Percentiles rank a stretch among this genome's conserved stretches.
phyloP scores from a whole-genome alignment of 2,329 filamentous ascomycete species.

The Colletotrichum scovillei region DNA sequence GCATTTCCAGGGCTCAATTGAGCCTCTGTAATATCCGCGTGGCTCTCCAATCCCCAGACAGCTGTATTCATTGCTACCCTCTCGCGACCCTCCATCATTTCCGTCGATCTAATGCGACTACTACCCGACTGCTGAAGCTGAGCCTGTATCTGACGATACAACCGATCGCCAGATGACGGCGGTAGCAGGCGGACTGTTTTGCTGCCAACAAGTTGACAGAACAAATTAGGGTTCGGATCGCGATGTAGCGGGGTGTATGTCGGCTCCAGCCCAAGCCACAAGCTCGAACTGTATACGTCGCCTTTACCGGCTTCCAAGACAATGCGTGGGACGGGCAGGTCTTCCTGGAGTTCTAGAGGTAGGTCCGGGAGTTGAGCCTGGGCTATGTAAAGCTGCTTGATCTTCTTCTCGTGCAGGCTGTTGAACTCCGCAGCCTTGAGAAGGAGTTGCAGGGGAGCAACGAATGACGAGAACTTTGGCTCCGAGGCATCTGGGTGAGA shows the following conservation, averaged over 20 bases:
- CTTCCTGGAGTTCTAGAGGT: conserved; percentile 69
- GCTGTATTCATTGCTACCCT: conserved; percentile 72
- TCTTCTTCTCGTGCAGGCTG: conserved; percentile 31
- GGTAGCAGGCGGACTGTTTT: conserved; percentile 81
- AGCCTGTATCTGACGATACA: conserved; percentile 69
- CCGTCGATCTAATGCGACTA: conserved; percentile 74
- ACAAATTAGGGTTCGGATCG: conserved; percentile 94
- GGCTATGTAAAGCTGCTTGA: conserved; percentile 79
- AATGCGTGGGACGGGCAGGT: conserved; percentile 75
- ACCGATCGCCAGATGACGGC: conserved; percentile 69
- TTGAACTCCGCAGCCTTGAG: conserved; percentile 67
- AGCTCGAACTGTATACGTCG: conserved; percentile 86
- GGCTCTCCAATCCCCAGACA: conserved; percentile 70
- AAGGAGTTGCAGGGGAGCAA: conserved; percentile 74
- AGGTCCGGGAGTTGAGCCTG: conserved; percentile 81
- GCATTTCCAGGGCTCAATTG: conserved; percentile 73
- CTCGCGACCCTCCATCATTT: conserved; percentile 92
- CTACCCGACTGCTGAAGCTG: conserved; percentile 51
- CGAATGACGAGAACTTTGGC: conserved; percentile 64
- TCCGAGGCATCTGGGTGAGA: conserved; percentile 37
- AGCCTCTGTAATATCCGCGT: conserved; percentile 60
- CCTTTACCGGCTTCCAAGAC: conserved; percentile 75
- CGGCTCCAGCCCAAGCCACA: conserved; percentile 89
- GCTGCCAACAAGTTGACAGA: conserved; percentile 80
- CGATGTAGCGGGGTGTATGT: conserved; percentile 92